Conservation (phyloP, 2,329 filamentous ascomycete genomes). For the Arthrobotrys musiformis region DNA sequence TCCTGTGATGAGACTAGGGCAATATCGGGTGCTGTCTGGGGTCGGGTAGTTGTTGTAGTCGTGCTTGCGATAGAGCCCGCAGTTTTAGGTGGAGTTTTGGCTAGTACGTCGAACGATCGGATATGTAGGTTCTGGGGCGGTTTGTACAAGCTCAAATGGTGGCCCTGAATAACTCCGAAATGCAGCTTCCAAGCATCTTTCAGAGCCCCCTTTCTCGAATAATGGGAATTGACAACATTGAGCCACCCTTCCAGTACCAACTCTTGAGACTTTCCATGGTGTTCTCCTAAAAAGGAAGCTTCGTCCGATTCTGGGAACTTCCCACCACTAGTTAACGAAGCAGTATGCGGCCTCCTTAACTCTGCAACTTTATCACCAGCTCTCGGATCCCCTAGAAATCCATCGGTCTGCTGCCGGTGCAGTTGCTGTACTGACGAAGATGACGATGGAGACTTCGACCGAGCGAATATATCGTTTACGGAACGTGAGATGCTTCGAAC, state of each 20-base stretch:
- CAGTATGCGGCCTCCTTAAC: conserved; percentile 41
- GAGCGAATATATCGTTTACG: conserved; percentile 60
- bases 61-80: not conserved
- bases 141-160: conserved; percentile 59
- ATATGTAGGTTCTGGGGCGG: conserved; percentile 59
- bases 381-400: conserved; percentile 42
- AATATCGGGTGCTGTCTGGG: conserved; percentile 59
- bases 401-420: conserved; percentile 54
- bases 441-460: conserved; percentile 58
- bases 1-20: conserved; percentile 34
- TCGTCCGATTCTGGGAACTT: conserved; percentile 51
- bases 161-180: conserved; percentile 58
- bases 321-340: conserved; percentile 33
- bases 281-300: conserved; percentile 26
- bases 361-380: conserved; percentile 23
- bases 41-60: conserved; percentile 40
- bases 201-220: conserved; percentile 57
- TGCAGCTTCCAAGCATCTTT: conserved; percentile 60
- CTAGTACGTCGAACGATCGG: conserved; percentile 58
- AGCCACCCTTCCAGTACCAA: conserved; percentile 58
- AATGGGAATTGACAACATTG: conserved; percentile 60
- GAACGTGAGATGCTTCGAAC: conserved; percentile 60
- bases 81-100: conserved; percentile 54
- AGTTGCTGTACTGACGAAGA: conserved; percentile 7
- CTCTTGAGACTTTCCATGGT: conserved; percentile 52